These are phyloP conservation scores for Eucalyptus regnans DNA, from an alignment of 345 rosid genomes.

Conservation along the genomic window DNA sequence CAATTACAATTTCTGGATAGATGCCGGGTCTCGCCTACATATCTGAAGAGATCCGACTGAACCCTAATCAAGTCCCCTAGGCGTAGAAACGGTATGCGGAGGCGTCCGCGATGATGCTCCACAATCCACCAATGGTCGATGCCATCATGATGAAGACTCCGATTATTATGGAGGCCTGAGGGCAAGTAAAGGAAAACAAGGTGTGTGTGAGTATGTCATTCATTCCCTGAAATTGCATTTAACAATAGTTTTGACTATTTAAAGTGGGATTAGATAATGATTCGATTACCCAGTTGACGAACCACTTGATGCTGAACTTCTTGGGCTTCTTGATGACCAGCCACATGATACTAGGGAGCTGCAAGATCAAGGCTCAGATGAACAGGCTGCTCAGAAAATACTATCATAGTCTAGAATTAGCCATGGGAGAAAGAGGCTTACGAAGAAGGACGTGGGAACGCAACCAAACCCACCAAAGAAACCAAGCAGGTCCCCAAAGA, in stretches of 20 bases:
- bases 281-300: conserved; percentile 71
- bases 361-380: neutral
- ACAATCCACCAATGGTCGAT: conserved; percentile 82
- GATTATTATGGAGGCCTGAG: conserved; percentile 42
- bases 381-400: neutral
- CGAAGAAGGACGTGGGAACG: conserved; percentile 88
- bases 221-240: neutral
- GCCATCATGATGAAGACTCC: conserved; percentile 81
- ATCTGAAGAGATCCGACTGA: neutral
- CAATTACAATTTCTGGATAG: neutral
- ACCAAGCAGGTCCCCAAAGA: conserved; percentile 95
- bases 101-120: conserved; percentile 71
- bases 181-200: neutral
- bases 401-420: neutral
- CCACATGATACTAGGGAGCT: conserved; percentile 97
- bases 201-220: neutral
- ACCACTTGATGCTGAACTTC: conserved; percentile 62
- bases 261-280: neutral
- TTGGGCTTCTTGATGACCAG: conserved; percentile 76
- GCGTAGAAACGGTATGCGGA: conserved; percentile 72
- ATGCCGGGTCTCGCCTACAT: neutral
- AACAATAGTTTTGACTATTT: neutral
- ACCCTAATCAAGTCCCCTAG: conserved; percentile 1
- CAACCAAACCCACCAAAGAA: conserved; percentile 96
- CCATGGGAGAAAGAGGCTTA: conserved; percentile 14